Conservation (phyloP, 2,329 filamentous ascomycete species). For the Alternaria gaisen region DNA sequence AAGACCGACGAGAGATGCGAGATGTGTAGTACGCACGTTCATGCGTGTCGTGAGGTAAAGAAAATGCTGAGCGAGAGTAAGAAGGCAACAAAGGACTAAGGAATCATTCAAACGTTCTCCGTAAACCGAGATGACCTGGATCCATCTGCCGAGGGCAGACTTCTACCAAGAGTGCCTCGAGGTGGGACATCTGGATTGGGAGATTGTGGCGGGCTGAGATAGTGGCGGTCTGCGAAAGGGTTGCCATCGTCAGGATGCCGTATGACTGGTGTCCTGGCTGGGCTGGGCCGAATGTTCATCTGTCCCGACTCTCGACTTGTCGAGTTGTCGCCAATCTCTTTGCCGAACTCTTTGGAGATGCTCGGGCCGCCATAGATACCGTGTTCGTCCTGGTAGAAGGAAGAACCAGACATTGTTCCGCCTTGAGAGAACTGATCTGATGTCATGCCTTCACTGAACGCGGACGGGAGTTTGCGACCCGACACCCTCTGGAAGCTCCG, state of each 20-base stretch:
- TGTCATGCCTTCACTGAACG: conserved; percentile 59
- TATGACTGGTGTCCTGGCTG: conserved; percentile 69
- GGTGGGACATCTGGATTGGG: conserved; percentile 42
- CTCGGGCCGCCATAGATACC: conserved; percentile 51
- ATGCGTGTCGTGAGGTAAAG: conserved; percentile 36
- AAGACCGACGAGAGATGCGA: conserved; percentile 17
- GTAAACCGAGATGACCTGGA: conserved; percentile 58
- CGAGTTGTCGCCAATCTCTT: conserved; percentile 39
- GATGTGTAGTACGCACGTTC: conserved; percentile 34
- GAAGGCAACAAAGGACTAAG: conserved; percentile 24
- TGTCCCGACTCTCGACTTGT: conserved; percentile 31
- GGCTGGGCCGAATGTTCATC: conserved; percentile 60
- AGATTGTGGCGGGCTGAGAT: conserved; percentile 52
- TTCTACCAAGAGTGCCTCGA: conserved; percentile 52
- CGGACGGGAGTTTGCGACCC: conserved; percentile 59
- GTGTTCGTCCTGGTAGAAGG: conserved; percentile 57
- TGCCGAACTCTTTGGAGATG: conserved; percentile 34
- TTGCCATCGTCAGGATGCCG: conserved; percentile 54
- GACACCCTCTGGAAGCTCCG: conserved; percentile 58
- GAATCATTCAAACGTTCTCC: conserved; percentile 54
- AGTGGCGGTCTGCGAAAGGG: conserved; percentile 32
- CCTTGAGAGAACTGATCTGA: conserved; percentile 48
- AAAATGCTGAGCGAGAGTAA: conserved; percentile 33
- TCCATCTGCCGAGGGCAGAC: conserved; percentile 56
- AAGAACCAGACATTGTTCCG: conserved; percentile 48